phyloP scores from a whole-genome alignment of 164 flowering plant species.

The Protea cynaroides region DNA sequence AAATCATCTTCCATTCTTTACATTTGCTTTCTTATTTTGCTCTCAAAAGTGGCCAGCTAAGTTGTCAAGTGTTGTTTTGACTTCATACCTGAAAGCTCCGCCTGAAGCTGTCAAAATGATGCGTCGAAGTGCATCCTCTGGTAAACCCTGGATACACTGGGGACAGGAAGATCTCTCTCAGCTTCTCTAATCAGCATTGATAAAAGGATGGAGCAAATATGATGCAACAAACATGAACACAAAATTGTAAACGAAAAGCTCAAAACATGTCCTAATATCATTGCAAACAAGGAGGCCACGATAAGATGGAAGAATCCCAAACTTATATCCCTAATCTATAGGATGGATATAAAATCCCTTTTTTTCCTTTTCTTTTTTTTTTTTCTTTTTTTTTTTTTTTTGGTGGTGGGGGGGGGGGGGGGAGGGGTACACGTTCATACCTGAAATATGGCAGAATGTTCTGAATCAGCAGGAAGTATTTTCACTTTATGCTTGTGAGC shows the following conservation, averaged over 20 bases:
- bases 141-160: slow-evolving; percentile 98
- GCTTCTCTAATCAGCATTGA: slow-evolving; percentile 6
- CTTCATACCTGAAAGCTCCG: slow-evolving; percentile 86
- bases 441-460: slow-evolving; percentile 99
- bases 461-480: slow-evolving; percentile 99
- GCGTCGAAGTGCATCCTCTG: slow-evolving; percentile 88
- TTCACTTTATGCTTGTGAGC: slow-evolving; percentile 89
- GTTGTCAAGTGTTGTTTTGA: not conserved
- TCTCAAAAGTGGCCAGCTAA: too few species aligned
- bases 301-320: not conserved
- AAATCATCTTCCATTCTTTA: not conserved
- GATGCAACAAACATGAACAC: too few species aligned
- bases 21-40: too few species aligned
- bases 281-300: not conserved
- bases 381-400: too few species aligned
- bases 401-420: too few species aligned
- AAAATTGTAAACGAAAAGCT: too few species aligned
- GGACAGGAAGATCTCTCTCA: slow-evolving; percentile 22
- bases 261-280: not conserved
- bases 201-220: not conserved
- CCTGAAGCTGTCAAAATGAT: slow-evolving; percentile 95
- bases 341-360: not conserved
- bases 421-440: slow-evolving; percentile 21
- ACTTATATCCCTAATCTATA: not conserved
- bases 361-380: too few species aligned